Conservation (phyloP, 495 filamentous ascomycete species). For the Ascodesmis nigricans region DNA sequence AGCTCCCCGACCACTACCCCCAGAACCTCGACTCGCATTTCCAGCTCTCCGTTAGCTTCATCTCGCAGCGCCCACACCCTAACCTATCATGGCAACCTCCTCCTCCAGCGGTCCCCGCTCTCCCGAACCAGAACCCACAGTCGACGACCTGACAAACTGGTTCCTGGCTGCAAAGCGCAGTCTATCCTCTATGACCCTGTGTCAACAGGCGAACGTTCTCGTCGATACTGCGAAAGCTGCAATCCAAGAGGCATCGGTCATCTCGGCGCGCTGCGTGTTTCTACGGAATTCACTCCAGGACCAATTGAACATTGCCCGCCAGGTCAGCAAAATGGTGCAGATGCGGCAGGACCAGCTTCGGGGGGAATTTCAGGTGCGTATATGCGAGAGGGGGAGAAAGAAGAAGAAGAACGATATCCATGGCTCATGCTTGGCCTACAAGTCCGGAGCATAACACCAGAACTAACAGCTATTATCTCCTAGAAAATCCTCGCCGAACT, state of each 20-base stretch:
- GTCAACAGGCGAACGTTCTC: conserved; percentile 72
- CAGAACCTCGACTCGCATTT: too few relatives aligned
- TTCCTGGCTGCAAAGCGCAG: conserved; percentile 75
- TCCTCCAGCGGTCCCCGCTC: too few relatives aligned
- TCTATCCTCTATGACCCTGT: conserved; percentile 62
- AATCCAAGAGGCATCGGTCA: conserved; percentile 58
- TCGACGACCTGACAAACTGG: conserved; percentile 20
- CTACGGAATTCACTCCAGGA: conserved; percentile 48
- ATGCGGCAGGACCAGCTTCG: conserved; percentile 10
- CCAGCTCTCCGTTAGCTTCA: too few relatives aligned
- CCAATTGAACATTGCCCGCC: conserved; percentile 45
- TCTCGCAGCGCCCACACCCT: too few relatives aligned
- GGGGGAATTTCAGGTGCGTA: conserved; percentile 33
- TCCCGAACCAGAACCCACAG: too few relatives aligned
- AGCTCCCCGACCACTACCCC: too few relatives aligned
- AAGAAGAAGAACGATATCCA: conserved; percentile 19
- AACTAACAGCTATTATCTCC: conserved; percentile 2
- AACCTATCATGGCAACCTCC: too few relatives aligned
- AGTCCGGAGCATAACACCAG: conserved; percentile 3
- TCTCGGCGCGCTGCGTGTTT: conserved; percentile 56
- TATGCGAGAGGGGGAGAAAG: conserved; percentile 27
- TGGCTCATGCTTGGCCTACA: background rate
- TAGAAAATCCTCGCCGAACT: conserved; percentile 41
- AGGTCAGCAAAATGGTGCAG: conserved; percentile 38
- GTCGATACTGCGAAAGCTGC: conserved; percentile 51